These are phyloP conservation scores for Saccharomycopsis fibuligera DNA, from an alignment of 805 yeast genomes.

Conservation along the genomic window DNA sequence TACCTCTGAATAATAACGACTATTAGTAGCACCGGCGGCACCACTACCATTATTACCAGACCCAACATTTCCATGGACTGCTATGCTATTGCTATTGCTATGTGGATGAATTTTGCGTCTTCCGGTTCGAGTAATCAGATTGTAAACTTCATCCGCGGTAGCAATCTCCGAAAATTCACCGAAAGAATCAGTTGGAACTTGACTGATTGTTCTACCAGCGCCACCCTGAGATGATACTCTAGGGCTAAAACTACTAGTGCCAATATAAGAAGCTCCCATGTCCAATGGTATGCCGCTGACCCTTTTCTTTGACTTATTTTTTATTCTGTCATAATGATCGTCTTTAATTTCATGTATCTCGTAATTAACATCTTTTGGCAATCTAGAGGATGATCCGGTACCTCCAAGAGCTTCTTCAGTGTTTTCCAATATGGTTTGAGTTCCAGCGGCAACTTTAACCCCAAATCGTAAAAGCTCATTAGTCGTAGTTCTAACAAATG, in stretches of 20 bases:
- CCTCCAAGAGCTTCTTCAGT: slow-evolving; percentile 81
- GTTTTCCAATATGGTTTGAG: slow-evolving; percentile 72
- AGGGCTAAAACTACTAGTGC: no score
- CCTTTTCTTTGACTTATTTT: slow-evolving; percentile 11
- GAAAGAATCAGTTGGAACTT: not conserved
- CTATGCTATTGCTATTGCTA: not conserved
- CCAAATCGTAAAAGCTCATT: slow-evolving; percentile 78
- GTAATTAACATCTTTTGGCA: slow-evolving; percentile 18
- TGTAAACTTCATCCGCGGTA: not conserved
- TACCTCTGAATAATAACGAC: slow-evolving; percentile 19
- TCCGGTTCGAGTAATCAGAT: not conserved
- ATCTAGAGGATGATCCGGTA: slow-evolving; percentile 49
- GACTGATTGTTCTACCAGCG: no score
- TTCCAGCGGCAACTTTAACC: slow-evolving; percentile 80
- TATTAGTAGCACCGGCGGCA: no score
- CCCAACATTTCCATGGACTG: no score
- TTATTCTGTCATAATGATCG: slow-evolving; percentile 11
- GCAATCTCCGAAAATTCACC: not conserved
- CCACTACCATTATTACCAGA: slow-evolving; percentile 1
- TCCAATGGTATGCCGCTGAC: slow-evolving; percentile 7
- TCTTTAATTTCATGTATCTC: slow-evolving; percentile 1
- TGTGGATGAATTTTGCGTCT: slow-evolving; percentile 1
- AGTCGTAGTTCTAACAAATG: slow-evolving; percentile 72
- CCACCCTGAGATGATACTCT: no score
- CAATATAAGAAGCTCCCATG: no score